A percentile compares a stretch with the other conserved stretches of the same genome.
Evolutionary conservation across 2,329 filamentous ascomycete genomes (phyloP).

Genomic region (Ceratocystis eucalypticola): DNA sequence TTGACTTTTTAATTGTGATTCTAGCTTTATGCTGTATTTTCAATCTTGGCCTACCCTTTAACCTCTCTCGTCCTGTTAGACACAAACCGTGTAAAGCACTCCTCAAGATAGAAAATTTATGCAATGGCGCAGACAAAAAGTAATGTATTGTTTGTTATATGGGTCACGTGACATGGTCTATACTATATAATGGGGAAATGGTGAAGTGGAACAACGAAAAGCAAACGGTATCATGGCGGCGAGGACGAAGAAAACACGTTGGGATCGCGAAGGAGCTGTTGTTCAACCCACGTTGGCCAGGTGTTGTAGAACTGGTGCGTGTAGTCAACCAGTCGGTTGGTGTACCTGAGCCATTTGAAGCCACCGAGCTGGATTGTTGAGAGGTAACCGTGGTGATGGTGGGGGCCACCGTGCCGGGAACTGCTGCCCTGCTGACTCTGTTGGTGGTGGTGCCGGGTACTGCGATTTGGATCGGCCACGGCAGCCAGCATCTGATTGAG

Average conservation of each 20-base stretch:
- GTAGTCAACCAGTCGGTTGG: slow-evolving; percentile 35
- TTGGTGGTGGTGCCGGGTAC: not conserved
- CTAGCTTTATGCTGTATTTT: not conserved
- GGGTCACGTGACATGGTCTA: not conserved
- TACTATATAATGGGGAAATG: not conserved
- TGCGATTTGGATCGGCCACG: slow-evolving; percentile 29
- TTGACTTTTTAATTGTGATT: not conserved
- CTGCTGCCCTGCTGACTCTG: not conserved
- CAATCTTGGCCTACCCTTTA: not conserved
- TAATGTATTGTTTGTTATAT: not conserved
- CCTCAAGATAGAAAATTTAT: too few relatives aligned
- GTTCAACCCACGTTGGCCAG: slow-evolving; percentile 43
- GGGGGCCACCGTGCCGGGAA: not conserved
- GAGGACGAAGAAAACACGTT: slow-evolving; percentile 31
- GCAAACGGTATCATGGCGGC: not conserved
- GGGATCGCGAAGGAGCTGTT: slow-evolving; percentile 34
- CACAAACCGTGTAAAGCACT: too few relatives aligned
- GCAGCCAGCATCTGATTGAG: slow-evolving; percentile 41
- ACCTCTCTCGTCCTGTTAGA: too few relatives aligned
- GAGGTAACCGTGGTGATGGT: not conserved
- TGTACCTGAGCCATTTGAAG: slow-evolving; percentile 36
- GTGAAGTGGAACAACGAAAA: too few relatives aligned
- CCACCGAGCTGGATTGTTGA: slow-evolving; percentile 31
- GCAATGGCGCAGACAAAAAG: not conserved
- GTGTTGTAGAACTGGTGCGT: slow-evolving; percentile 35